These are phyloP conservation scores for Microsporum ferrugineum DNA, from an alignment of 2,329 filamentous ascomycete species.

Conservation along the genomic window DNA sequence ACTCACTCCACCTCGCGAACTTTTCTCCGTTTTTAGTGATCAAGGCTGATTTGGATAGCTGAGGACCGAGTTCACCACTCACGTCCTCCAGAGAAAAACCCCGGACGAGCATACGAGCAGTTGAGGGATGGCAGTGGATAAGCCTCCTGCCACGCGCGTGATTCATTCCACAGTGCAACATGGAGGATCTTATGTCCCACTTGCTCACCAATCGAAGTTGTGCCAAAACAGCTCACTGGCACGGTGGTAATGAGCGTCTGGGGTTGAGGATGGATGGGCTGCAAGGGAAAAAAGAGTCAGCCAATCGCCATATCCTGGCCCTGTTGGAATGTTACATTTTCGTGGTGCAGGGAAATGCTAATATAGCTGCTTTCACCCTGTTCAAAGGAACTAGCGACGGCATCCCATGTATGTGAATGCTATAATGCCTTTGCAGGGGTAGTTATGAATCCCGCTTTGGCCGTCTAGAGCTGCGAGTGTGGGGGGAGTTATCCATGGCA, in stretches of 20 bases:
- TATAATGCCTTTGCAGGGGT: neutral
- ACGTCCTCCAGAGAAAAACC: neutral
- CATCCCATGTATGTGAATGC: neutral
- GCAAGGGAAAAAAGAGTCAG: neutral
- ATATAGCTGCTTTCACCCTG: neutral
- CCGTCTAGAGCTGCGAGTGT: neutral
- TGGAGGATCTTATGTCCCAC: neutral
- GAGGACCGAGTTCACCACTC: neutral
- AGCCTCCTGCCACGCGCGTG: neutral
- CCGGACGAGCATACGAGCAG: neutral
- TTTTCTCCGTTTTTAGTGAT: neutral
- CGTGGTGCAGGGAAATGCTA: neutral
- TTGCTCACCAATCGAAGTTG: neutral
- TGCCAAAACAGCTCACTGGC: neutral
- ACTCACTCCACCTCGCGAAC: conserved; percentile 13
- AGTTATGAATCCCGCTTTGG: neutral
- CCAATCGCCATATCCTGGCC: neutral
- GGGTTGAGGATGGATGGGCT: neutral
- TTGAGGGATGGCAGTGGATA: neutral
- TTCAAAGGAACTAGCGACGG: neutral
- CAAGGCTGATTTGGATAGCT: neutral
- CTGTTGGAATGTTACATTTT: neutral
- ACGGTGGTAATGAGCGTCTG: neutral
- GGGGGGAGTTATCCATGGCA: neutral
- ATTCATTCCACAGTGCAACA: neutral